Percentiles rank a stretch among this genome's conserved stretches.
Conservation (phyloP, 2,329 filamentous ascomycete species). For the Teratosphaeria pseudoeucalypti region DNA sequence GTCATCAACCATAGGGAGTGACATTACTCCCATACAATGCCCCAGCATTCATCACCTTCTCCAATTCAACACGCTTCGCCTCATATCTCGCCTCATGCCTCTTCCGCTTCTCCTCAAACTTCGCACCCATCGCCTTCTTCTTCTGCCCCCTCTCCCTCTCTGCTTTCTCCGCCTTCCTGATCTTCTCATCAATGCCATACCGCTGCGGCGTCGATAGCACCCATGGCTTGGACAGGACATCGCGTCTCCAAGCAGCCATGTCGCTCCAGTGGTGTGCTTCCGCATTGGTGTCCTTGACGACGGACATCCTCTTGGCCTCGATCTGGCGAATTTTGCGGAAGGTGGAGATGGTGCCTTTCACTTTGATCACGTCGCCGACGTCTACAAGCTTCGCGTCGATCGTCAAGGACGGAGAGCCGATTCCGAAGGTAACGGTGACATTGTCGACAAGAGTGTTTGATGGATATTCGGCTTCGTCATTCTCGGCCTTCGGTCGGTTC, state of each 20-base stretch:
- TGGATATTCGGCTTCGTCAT: constrained; percentile 19
- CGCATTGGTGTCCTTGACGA: constrained; percentile 42
- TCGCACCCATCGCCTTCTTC: constrained; percentile 24
- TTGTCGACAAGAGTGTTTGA: constrained; percentile 30
- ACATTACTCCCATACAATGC: constrained; percentile 24
- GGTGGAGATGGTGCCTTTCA: constrained; percentile 45
- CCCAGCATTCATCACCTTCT: constrained; percentile 33
- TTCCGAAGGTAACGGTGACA: constrained; percentile 25
- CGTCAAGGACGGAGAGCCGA: constrained; percentile 35
- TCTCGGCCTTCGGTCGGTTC: constrained; percentile 20
- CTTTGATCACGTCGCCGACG: constrained; percentile 43
- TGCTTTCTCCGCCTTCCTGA: constrained; percentile 22
- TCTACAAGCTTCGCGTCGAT: constrained; percentile 27
- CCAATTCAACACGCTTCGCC: constrained; percentile 30
- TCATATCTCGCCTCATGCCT: constrained; percentile 25
- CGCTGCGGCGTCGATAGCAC: constrained; percentile 35
- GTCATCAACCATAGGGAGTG: constrained; percentile 6
- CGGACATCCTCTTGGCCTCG: constrained; percentile 41
- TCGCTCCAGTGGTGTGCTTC: constrained; percentile 46
- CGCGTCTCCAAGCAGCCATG: constrained; percentile 37
- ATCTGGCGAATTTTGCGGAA: constrained; percentile 45
- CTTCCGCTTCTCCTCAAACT: constrained; percentile 26
- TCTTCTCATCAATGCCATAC: constrained; percentile 30
- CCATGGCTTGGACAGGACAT: constrained; percentile 46
- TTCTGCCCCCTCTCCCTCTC: constrained; percentile 25